phyloP scores from a whole-genome alignment of 2,329 filamentous ascomycete genomes.

The Neofusicoccum umdonicola region DNA sequence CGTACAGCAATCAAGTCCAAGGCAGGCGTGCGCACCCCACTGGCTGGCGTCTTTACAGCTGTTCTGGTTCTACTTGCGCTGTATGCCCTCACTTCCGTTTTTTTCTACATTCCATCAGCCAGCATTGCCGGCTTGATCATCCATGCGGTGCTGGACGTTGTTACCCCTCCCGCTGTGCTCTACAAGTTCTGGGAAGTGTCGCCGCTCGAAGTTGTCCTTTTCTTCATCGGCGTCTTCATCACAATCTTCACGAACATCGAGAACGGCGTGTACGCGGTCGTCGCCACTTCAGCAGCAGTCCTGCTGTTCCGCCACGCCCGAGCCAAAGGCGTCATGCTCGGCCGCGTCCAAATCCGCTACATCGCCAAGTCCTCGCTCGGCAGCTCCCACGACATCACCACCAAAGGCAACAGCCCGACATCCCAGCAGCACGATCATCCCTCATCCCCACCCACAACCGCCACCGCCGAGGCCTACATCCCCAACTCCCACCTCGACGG shows the following conservation, averaged over 20 bases:
- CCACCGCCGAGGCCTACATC: not conserved
- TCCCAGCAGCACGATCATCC: not conserved
- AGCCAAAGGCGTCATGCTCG: constrained; percentile 24
- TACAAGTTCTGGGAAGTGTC: constrained; percentile 65
- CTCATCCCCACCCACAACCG: not conserved
- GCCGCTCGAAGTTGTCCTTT: constrained; percentile 62
- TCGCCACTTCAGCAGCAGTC: constrained; percentile 53
- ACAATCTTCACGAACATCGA: constrained; percentile 62
- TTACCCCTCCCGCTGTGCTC: constrained; percentile 58
- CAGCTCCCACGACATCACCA: not conserved
- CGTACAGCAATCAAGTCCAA: constrained; percentile 66
- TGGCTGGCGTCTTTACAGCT: constrained; percentile 60
- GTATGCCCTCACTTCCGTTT: constrained; percentile 58
- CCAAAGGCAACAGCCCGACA: not conserved
- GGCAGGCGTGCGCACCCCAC: constrained; percentile 60
- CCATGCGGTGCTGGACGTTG: constrained; percentile 61
- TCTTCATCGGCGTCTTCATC: constrained; percentile 64
- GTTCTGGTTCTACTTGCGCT: constrained; percentile 62
- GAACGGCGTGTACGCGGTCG: constrained; percentile 58
- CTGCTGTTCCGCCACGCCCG: constrained; percentile 64
- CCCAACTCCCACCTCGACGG: not conserved
- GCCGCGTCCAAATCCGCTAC: constrained; percentile 21
- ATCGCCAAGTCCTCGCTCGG: not conserved
- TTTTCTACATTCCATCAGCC: constrained; percentile 68
- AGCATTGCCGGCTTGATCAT: constrained; percentile 66